Evolutionary conservation across 179 eudicot species (phyloP).

Genomic region (Silene noctiflora): DNA sequence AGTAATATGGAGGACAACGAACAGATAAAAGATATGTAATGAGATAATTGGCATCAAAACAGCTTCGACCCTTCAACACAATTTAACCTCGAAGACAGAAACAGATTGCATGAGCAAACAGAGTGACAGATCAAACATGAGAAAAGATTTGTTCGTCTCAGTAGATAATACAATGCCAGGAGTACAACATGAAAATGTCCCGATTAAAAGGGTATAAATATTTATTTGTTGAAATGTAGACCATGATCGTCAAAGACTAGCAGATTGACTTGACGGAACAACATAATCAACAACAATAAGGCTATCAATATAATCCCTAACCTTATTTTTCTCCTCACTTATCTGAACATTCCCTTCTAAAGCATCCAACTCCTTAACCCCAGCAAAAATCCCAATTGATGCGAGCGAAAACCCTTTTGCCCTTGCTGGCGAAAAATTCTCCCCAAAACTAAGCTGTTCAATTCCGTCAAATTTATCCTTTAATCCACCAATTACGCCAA

Average conservation of each 20-base stretch:
- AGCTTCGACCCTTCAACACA: not conserved
- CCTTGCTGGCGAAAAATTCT: conserved; percentile 60
- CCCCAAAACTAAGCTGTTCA: conserved; percentile 51
- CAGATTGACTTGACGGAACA: conserved; percentile 44
- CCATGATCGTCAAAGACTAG: conserved; percentile 46
- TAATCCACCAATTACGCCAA: conserved; percentile 51
- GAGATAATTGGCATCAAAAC: not conserved
- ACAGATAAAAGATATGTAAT: not conserved
- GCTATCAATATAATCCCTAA: conserved; percentile 56
- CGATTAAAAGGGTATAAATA: not conserved
- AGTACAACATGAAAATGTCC: not conserved
- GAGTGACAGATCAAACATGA: not conserved
- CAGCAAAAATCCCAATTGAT: conserved; percentile 53
- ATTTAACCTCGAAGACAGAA: not conserved
- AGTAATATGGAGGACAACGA: not conserved
- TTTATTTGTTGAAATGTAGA: not conserved
- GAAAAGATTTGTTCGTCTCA: not conserved
- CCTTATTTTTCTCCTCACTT: conserved; percentile 59
- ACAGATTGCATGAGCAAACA: not conserved
- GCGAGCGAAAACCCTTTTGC: conserved; percentile 66
- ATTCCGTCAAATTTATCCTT: conserved; percentile 37
- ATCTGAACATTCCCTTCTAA: conserved; percentile 39
- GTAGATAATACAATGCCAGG: not conserved
- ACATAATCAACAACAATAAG: conserved; percentile 63
- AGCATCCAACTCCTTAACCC: conserved; percentile 46